These are phyloP conservation scores for Curvularia spicifera DNA, from an alignment of 2,329 filamentous ascomycete species.

Conservation along the genomic window DNA sequence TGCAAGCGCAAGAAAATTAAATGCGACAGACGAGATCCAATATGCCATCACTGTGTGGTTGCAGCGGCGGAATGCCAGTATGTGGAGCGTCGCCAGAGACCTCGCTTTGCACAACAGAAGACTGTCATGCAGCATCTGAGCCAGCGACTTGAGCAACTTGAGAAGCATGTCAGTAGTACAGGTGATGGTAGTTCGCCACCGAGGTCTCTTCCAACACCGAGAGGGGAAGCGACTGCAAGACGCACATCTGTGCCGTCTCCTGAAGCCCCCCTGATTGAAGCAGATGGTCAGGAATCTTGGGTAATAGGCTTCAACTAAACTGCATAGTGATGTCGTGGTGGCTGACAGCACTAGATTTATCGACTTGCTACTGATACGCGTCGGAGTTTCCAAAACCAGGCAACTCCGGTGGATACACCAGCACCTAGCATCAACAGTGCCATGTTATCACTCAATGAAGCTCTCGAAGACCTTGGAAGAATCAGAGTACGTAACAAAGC, in stretches of 20 bases:
- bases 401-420: constrained; percentile 30
- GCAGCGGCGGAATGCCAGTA: constrained; percentile 37
- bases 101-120: constrained; percentile 33
- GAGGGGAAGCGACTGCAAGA: constrained; percentile 1
- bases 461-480: constrained; percentile 36
- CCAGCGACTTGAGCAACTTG: constrained; percentile 33
- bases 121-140: constrained; percentile 28
- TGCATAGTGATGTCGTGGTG: not conserved
- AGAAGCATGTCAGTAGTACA: constrained; percentile 28
- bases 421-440: constrained; percentile 32
- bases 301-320: not conserved
- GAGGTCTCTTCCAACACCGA: not conserved
- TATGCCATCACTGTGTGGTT: constrained; percentile 37
- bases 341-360: constrained; percentile 33
- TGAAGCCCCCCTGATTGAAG: constrained; percentile 17
- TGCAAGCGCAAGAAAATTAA: constrained; percentile 40
- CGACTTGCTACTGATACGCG: constrained; percentile 35
- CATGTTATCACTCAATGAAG: constrained; percentile 37
- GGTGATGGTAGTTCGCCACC: constrained; percentile 12
- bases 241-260: constrained; percentile 21
- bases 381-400: constrained; percentile 31
- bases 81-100: constrained; percentile 36
- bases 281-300: constrained; percentile 34
- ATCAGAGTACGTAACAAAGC: constrained; percentile 30
- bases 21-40: constrained; percentile 35